Percentiles rank a stretch among this genome's conserved stretches.
Evolutionary conservation across 1,284 basidiomycete genomes (phyloP).

Genomic region (Exobasidium cylindrosporum): DNA sequence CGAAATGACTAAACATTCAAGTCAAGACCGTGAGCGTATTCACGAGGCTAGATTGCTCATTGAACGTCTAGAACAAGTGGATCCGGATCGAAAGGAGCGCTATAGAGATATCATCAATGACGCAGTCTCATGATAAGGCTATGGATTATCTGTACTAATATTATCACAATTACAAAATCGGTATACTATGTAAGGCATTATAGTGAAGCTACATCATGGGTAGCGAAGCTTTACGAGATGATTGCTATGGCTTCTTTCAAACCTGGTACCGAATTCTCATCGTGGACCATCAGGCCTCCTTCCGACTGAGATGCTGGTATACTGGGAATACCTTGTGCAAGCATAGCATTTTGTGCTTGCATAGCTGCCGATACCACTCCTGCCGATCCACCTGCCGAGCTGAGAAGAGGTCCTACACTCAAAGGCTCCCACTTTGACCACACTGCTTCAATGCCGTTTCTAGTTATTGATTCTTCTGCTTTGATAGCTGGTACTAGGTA

Average conservation of each 20-base stretch:
- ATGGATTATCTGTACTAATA: no score
- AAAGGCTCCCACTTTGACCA: conserved; percentile 73
- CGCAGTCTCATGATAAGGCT: background rate
- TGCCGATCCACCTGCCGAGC: conserved; percentile 63
- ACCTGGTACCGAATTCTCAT: background rate
- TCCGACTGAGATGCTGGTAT: background rate
- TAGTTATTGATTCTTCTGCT: background rate
- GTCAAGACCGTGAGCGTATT: no score
- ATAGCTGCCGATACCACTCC: background rate
- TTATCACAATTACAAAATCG: no score
- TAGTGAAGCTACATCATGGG: no score
- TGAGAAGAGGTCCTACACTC: conserved; percentile 74
- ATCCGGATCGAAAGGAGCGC: conserved; percentile 37
- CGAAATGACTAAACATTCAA: no score
- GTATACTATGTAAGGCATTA: no score
- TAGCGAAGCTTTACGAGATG: no score
- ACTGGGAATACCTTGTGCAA: background rate
- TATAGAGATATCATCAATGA: conserved; percentile 26
- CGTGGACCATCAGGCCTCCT: background rate
- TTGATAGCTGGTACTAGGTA: conserved; percentile 21
- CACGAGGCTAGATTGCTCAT: conserved; percentile 9
- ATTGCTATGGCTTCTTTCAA: background rate
- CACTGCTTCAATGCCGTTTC: conserved; percentile 63
- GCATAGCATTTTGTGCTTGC: background rate
- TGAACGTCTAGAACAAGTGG: conserved; percentile 25